A percentile compares a stretch with the other conserved stretches of the same genome.
These are phyloP conservation scores for Saccharomyces hybrid DNA, from an alignment of 1,139 yeast genomes.

Conservation along the genomic window DNA sequence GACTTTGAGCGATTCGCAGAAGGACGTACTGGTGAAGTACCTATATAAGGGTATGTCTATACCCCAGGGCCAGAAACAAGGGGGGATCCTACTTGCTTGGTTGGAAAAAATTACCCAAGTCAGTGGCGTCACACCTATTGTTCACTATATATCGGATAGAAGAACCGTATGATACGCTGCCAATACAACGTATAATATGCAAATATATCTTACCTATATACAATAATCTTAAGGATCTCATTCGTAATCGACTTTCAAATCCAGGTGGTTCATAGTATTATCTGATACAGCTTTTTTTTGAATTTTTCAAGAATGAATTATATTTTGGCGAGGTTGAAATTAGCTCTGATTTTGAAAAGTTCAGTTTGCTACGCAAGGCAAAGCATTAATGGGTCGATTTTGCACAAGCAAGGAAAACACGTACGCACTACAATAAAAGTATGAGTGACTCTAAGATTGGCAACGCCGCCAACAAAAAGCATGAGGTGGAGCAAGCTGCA, in stretches of 20 bases:
- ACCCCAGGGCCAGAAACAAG: conserved; percentile 73
- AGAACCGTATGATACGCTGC: conserved; percentile 44
- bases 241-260: neutral
- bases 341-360: neutral
- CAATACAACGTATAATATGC: too few species aligned
- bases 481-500: neutral
- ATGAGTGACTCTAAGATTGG: neutral
- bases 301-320: too few species aligned
- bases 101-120: conserved; percentile 80
- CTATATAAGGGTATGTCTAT: conserved; percentile 80
- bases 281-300: too few species aligned
- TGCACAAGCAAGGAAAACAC: neutral
- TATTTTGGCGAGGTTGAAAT: neutral
- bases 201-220: too few species aligned
- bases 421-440: neutral
- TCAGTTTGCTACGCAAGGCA: neutral
- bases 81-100: conserved; percentile 84
- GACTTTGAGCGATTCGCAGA: conserved; percentile 54
- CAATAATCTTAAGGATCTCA: neutral
- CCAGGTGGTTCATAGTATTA: too few species aligned
- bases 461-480: neutral
- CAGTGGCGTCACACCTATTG: conserved; percentile 84
- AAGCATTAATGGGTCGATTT: neutral
- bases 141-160: conserved; percentile 79
- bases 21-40: conserved; percentile 74